Evolutionary conservation across 2,329 filamentous ascomycete species (phyloP).

Genomic region (Scorias spongiosa): DNA sequence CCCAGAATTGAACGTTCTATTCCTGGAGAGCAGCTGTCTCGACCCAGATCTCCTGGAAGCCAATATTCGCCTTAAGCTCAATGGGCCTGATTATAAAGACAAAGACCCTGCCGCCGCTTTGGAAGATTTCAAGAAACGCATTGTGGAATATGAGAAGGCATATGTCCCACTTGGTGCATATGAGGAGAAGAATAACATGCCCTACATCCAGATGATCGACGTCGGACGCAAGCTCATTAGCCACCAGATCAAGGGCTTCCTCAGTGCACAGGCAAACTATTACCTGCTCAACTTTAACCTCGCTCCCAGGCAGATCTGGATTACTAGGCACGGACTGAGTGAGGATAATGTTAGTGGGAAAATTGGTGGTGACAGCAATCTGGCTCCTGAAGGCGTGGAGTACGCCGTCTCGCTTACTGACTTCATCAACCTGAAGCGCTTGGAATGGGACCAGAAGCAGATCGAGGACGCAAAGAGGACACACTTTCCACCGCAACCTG

Average conservation of each 20-base stretch:
- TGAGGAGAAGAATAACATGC: constrained; percentile 79
- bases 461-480: constrained; percentile 60
- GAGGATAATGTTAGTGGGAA: constrained; percentile 74
- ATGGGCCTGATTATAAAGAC: constrained; percentile 86
- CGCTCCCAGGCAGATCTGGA: constrained; percentile 92
- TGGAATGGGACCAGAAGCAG: constrained; percentile 71
- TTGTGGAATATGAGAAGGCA: constrained; percentile 83
- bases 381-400: constrained; percentile 63
- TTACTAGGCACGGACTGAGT: constrained; percentile 88
- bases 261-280: constrained; percentile 82
- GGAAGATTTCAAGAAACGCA: constrained; percentile 81
- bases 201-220: constrained; percentile 96
- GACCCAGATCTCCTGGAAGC: constrained; percentile 75
- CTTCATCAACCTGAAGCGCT: constrained; percentile 70
- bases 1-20: constrained; percentile 73
- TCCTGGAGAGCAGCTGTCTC: constrained; percentile 86
- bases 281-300: constrained; percentile 96
- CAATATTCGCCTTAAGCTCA: constrained; percentile 94
- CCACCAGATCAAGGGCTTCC: constrained; percentile 78
- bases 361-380: constrained; percentile 76
- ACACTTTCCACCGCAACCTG: constrained; percentile 77
- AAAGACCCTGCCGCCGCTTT: constrained; percentile 79
- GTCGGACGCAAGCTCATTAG: constrained; percentile 89
- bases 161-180: constrained; percentile 66
- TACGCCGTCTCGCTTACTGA: constrained; percentile 68